Conservation (phyloP, 345 rosid genomes). For the Heritiera fomes region DNA sequence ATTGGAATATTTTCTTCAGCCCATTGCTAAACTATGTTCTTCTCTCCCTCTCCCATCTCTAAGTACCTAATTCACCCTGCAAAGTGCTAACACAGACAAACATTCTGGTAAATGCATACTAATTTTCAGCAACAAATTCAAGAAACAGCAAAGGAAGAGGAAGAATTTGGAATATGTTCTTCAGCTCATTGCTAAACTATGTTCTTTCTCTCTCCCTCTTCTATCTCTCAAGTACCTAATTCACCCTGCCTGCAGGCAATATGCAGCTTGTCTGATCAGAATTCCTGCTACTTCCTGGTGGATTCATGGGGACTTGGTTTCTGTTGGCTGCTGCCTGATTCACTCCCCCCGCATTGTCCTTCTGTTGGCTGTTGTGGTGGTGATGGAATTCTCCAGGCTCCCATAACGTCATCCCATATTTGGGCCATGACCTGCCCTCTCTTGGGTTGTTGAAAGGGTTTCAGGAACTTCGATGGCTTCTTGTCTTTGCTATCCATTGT, state of each 20-base stretch:
- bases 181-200: background rate
- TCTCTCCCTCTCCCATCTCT: background rate
- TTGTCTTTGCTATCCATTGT: background rate
- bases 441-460: background rate
- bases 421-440: constrained; percentile 8
- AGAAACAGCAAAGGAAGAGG: background rate
- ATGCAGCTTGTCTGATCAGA: background rate
- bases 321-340: background rate
- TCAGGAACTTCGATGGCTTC: background rate
- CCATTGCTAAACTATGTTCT: background rate
- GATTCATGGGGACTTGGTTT: background rate
- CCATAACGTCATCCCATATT: background rate
- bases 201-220: background rate
- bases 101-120: background rate
- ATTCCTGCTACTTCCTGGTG: too few relatives aligned
- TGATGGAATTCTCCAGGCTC: too few relatives aligned
- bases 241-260: background rate
- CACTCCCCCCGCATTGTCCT: background rate
- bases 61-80: background rate
- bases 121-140: background rate
- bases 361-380: background rate
- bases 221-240: background rate
- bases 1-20: background rate
- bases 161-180: background rate
- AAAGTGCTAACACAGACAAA: background rate